Evolutionary conservation across 1,284 basidiomycete genomes (phyloP), one percentile per base, ranked within the genome.

Genomic region (Irpex sp.): DNA sequence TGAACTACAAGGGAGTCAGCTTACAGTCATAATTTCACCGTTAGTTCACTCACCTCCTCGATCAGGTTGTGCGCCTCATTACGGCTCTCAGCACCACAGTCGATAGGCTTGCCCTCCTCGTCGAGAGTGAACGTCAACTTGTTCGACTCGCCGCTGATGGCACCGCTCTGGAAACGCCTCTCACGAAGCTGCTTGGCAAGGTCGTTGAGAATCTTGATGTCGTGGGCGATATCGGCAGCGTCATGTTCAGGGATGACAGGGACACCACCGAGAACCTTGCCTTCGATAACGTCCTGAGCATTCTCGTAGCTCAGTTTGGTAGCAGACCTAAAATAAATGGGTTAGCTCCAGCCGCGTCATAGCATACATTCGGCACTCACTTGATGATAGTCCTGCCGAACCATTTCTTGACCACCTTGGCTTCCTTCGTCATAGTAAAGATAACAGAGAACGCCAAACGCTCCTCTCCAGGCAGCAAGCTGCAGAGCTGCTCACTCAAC

Each of bases 381-480:
- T 89, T 93, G 77, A 99, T 90, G 68, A 99, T 85, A 1, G 93
- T 93, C 78, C 93, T 94, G 57, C 93, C 94, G 71, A 97, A 96
- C 89, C 93, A 95, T 73, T 92, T 95, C 72, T 90, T 90, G 61
- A 93, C 65, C 5, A 98, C 81, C 69, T 87, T 89, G 4, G 86
- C 95, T 31, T 97, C 93, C 63, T 87, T 81, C 61, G 89, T 91
- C 78, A 98, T 83, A 3, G 92, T 96, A 74, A 98, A 96, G 68
- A 94, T 77, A 60, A 89, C 86, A 6, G 94, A 92, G 81, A 98
- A 97, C 2, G 95, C 85, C 54, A 99, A 84, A 62, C 96, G 89
- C 66, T 98, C 97, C 67, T 88, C 83, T 15, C 89, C 90, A 5
- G 95, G 94, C 53, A 89, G 83, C 59, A 99, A 84, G 77, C 93